These are phyloP conservation scores for Phytophthora meadii DNA, from an alignment of 352 stramenopile species.

Conservation along the genomic window DNA sequence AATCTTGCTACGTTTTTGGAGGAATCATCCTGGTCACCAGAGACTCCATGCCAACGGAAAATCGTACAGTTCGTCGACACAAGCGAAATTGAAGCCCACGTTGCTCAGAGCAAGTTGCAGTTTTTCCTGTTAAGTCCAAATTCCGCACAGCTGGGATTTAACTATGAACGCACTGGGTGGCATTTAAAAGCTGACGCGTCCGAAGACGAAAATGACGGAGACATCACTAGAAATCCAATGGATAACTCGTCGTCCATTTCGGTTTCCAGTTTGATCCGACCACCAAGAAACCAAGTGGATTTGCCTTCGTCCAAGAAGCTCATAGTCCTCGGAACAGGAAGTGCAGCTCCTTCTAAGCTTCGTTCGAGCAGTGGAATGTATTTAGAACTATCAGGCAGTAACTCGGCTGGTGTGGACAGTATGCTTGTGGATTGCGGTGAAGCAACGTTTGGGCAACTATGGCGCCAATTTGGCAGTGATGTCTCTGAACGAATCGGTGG, in stretches of 20 bases:
- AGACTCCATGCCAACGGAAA: slow-evolving; percentile 34
- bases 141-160: slow-evolving; percentile 18
- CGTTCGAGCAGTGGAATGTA: slow-evolving; percentile 96
- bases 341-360: slow-evolving; percentile 96
- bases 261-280: background rate
- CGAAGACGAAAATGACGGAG: slow-evolving; percentile 21
- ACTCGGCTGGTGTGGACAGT: slow-evolving; percentile 22
- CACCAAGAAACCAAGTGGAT: background rate
- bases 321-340: slow-evolving; percentile 96
- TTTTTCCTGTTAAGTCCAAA: slow-evolving; percentile 38
- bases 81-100: slow-evolving; percentile 26
- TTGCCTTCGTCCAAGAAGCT: slow-evolving; percentile 40
- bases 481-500: slow-evolving; percentile 49
- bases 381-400: slow-evolving; percentile 54
- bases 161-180: slow-evolving; percentile 61
- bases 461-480: slow-evolving; percentile 56
- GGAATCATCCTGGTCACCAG: slow-evolving; percentile 13
- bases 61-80: slow-evolving; percentile 31
- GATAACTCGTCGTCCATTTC: background rate
- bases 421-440: slow-evolving; percentile 97
- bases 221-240: slow-evolving; percentile 1
- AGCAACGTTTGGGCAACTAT: slow-evolving; percentile 94
- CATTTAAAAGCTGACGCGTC: slow-evolving; percentile 16
- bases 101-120: slow-evolving; percentile 66
- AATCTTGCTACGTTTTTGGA: slow-evolving; percentile 24